These are phyloP conservation scores for Coemansia sp. DNA, from an alignment of 192 early-diverging fungal species.

Conservation along the genomic window DNA sequence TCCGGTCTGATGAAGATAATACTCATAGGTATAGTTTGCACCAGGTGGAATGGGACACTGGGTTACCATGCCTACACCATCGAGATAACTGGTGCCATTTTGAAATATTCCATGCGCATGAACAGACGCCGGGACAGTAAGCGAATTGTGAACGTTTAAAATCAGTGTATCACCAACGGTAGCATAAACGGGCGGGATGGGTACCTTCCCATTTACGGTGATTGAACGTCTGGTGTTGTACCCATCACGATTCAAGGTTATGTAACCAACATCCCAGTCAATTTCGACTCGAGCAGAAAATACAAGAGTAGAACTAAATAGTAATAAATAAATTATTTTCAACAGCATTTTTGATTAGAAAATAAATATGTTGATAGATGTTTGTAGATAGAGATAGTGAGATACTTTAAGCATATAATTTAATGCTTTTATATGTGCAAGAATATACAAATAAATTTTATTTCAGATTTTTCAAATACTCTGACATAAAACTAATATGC, in stretches of 20 bases:
- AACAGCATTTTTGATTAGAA: too few relatives aligned
- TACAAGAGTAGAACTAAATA: too few relatives aligned
- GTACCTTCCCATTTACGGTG: constrained; percentile 54
- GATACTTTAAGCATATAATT: too few relatives aligned
- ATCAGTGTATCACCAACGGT: constrained; percentile 18
- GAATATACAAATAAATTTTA: too few relatives aligned
- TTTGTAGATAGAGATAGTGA: too few relatives aligned
- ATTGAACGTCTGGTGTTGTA: not conserved
- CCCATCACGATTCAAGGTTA: not conserved
- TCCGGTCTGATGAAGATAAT: constrained; percentile 60
- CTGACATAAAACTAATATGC: too few relatives aligned
- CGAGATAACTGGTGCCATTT: constrained; percentile 59
- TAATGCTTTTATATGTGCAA: too few relatives aligned
- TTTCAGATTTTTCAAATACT: too few relatives aligned
- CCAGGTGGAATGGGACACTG: constrained; percentile 69
- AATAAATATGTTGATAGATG: too few relatives aligned
- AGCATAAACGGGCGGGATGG: constrained; percentile 38
- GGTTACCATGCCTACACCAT: constrained; percentile 63
- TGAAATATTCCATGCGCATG: constrained; percentile 77
- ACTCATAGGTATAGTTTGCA: constrained; percentile 61
- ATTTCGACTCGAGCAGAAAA: not conserved
- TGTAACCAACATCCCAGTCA: not conserved
- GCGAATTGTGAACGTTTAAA: constrained; percentile 46
- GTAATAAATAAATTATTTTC: too few relatives aligned
- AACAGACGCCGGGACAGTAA: constrained; percentile 54